Evolutionary conservation across 208 protist species (phyloP).

Genomic region (Trypanosoma scelopori): DNA sequence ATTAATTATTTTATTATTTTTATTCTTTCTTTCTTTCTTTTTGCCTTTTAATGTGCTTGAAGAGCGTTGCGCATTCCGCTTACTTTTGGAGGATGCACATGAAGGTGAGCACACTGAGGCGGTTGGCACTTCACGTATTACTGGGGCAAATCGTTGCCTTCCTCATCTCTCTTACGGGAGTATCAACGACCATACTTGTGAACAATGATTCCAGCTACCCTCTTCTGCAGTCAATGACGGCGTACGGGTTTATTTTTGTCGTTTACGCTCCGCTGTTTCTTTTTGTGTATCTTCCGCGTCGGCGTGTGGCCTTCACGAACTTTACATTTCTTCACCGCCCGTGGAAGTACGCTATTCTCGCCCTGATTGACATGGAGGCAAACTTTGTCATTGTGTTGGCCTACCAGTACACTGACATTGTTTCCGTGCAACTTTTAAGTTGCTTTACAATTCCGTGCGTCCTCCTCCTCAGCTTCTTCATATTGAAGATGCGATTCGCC

Average conservation of each 20-base stretch:
- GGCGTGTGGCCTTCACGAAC: conserved; percentile 41
- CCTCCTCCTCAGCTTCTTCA: conserved; percentile 83
- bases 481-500: conserved; percentile 81
- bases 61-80: conserved; percentile 4
- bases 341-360: conserved; percentile 90
- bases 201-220: conserved; percentile 86
- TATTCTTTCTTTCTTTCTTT: conserved; percentile 21
- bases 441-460: conserved; percentile 94
- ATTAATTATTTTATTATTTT: conserved; percentile 5
- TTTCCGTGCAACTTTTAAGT: conserved; percentile 87
- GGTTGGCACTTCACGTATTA: conserved; percentile 48
- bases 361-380: conserved; percentile 90
- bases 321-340: conserved; percentile 59
- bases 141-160: conserved; percentile 86
- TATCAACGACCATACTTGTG: conserved; percentile 80
- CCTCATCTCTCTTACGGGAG: conserved; percentile 83
- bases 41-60: conserved; percentile 17
- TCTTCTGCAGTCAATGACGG: conserved; percentile 75
- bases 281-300: conserved; percentile 41
- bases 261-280: conserved; percentile 67
- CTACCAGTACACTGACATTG: conserved; percentile 93
- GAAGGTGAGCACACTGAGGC: conserved; percentile 21
- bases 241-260: conserved; percentile 70
- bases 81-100: neutral
- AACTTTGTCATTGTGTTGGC: conserved; percentile 93